Conservation (phyloP, 83 land plant species). For the Diphasiastrum complanatum region DNA sequence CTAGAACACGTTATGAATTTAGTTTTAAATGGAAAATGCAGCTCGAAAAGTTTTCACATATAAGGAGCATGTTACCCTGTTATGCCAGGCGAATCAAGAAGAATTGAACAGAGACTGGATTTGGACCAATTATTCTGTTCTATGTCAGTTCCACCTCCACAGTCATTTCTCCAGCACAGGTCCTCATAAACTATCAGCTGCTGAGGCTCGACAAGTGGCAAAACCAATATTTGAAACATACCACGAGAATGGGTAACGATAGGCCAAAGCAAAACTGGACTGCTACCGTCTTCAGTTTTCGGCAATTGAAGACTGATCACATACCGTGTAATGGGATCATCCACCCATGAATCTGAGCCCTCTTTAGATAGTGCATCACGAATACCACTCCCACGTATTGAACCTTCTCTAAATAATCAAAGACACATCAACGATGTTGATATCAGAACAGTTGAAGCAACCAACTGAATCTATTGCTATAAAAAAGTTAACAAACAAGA, state of each 20-base stretch:
- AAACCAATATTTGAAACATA: conserved; percentile 48
- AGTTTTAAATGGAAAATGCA: neutral
- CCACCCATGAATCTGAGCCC: conserved; percentile 83
- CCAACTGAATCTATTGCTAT: neutral
- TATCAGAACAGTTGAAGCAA: neutral
- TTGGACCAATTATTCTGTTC: conserved; percentile 14
- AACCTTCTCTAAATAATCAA: conserved; percentile 53
- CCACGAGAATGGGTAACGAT: conserved; percentile 56
- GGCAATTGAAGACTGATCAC: conserved; percentile 52
- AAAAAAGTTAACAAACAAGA: neutral
- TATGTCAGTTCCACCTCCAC: conserved; percentile 57
- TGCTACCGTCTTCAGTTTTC: conserved; percentile 26
- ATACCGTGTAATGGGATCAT: conserved; percentile 86
- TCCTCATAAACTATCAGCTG: conserved; percentile 53
- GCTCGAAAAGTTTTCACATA: conserved; percentile 2
- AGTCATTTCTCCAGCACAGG: conserved; percentile 41
- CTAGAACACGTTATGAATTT: conserved; percentile 2
- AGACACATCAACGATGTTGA: neutral
- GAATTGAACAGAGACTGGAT: conserved; percentile 50
- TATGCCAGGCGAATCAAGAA: conserved; percentile 84
- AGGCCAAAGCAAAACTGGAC: conserved; percentile 61
- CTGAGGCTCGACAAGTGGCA: conserved; percentile 77
- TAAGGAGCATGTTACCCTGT: conserved; percentile 74
- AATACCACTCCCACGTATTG: conserved; percentile 55
- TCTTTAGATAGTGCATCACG: conserved; percentile 41